Base-by-base conservation (phyloP, 257 asterid species). In the Striga asiatica region DNA sequence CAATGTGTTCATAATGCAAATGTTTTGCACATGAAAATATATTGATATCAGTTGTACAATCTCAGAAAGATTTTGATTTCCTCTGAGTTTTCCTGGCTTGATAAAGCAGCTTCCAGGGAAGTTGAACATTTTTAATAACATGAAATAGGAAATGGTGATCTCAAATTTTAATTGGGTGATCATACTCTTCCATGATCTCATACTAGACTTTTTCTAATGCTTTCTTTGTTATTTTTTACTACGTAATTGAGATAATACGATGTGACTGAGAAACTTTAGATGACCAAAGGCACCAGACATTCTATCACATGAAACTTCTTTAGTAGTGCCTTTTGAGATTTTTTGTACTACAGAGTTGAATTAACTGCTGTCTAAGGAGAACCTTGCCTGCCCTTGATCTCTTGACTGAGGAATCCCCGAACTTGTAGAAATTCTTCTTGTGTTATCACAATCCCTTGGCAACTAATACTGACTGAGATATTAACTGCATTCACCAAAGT, bases 321-420 rank as follows among this genome's bases (percentile, higher is more conserved):
- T 19, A 23, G 25, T 32, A 22, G 42, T 39, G 19, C 28, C 3
- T 43, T 11, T 17, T 3, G 32, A 12, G 32, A 29, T 46, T 24
- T 20, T 46, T 6, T 14, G 42, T 16, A 8, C 31, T 52, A 8
- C 32, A 35, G 50, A 25, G 18, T 17, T 19, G 43, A 27, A 28
- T 34, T 22, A 32, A 17, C 12, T 3, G 34, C 17, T 1, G 2
- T 46, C 23, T n/a, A 18, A n/a, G 12, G 51, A 34, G 13, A 39
- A 23, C 69, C 43, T 54, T 34, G 50, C 61, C 51, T 35, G 41
- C 27, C 54, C 46, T 52, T 37, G 60, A 23, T 10, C 52, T 39
- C 35, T n/a, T n/a, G 63, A 46, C 56, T 32, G 55, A 10, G 29
- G 43, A 23, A 27, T 31, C 16, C 21, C 31, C 50, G 46, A 14